Percentiles rank a stretch among this genome's conserved stretches.
These are phyloP conservation scores for Pseudogymnoascus sp. DNA, from an alignment of 2,329 filamentous ascomycete species.

Conservation along the genomic window DNA sequence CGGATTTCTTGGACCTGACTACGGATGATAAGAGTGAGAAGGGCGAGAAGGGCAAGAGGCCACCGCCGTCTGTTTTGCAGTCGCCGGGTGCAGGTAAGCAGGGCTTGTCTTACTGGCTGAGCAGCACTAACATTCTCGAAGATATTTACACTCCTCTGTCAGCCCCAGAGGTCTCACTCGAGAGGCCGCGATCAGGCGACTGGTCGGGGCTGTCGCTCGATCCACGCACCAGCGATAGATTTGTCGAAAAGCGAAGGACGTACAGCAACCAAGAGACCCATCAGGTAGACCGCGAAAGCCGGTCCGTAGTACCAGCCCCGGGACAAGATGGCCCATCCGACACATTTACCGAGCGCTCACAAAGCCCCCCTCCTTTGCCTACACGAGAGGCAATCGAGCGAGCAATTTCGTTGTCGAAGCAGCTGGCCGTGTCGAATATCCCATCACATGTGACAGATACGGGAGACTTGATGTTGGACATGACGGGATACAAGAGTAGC, in stretches of 20 bases:
- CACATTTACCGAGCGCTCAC: slow-evolving; percentile 48
- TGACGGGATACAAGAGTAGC: slow-evolving; percentile 92
- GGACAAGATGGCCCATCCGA: slow-evolving; percentile 23
- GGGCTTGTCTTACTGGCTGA: not conserved
- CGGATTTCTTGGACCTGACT: slow-evolving; percentile 60
- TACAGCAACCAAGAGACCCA: slow-evolving; percentile 20
- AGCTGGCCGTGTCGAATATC: slow-evolving; percentile 84
- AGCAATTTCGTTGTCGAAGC: slow-evolving; percentile 77
- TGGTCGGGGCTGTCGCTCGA: slow-evolving; percentile 38
- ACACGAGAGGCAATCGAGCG: slow-evolving; percentile 72
- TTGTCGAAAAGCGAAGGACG: slow-evolving; percentile 33
- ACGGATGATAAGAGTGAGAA: slow-evolving; percentile 32
- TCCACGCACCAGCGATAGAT: slow-evolving; percentile 48
- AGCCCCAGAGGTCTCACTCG: slow-evolving; percentile 42
- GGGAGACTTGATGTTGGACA: slow-evolving; percentile 94
- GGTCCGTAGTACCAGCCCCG: slow-evolving; percentile 32
- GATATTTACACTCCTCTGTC: slow-evolving; percentile 43
- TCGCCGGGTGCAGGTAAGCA: slow-evolving; percentile 28
- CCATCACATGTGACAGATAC: slow-evolving; percentile 85
- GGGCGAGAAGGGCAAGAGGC: slow-evolving; percentile 36
- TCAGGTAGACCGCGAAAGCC: slow-evolving; percentile 32
- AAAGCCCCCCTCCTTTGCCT: slow-evolving; percentile 69
- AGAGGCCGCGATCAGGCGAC: slow-evolving; percentile 43
- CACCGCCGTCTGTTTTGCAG: slow-evolving; percentile 38
- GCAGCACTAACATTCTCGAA: slow-evolving; percentile 18